Percentiles rank a stretch among this genome's conserved stretches.
These are phyloP conservation scores for Arabidopsis lyrata DNA, from an alignment of 441 rosid species.

Conservation along the genomic window DNA sequence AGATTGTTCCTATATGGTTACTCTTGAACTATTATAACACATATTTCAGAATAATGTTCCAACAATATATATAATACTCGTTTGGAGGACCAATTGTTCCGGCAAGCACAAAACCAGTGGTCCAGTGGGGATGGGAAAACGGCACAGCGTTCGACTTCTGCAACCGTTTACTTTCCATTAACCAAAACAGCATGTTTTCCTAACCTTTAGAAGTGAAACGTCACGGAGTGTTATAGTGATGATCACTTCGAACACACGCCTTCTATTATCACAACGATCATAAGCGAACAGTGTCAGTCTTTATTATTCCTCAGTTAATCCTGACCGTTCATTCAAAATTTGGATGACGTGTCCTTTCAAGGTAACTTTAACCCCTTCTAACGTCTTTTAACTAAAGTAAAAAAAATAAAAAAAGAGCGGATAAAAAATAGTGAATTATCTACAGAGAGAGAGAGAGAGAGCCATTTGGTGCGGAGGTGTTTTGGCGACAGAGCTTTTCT, in stretches of 20 bases:
- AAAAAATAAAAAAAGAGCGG: background rate
- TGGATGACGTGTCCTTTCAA: background rate
- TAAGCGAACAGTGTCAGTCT: background rate
- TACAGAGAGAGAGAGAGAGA: background rate
- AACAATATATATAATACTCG: background rate
- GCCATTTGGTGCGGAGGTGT: background rate
- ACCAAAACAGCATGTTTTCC: background rate
- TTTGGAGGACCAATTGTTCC: background rate
- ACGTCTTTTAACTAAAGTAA: background rate
- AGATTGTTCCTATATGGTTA: too few relatives aligned
- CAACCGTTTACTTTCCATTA: background rate
- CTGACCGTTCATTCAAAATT: slow-evolving; percentile 1
- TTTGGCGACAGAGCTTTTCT: slow-evolving; percentile 11
- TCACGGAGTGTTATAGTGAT: background rate
- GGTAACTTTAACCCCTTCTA: background rate
- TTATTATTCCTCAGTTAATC: background rate
- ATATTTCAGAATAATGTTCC: too few relatives aligned
- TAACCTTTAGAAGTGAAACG: background rate
- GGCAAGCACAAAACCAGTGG: background rate
- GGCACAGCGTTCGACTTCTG: background rate
- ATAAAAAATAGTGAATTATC: background rate
- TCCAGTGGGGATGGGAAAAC: background rate
- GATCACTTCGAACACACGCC: background rate
- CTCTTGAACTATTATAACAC: too few relatives aligned
- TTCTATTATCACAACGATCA: background rate